These are phyloP conservation scores for Ammopiptanthus mongolicus DNA, from an alignment of 306 rosid genomes.

Conservation along the genomic window DNA sequence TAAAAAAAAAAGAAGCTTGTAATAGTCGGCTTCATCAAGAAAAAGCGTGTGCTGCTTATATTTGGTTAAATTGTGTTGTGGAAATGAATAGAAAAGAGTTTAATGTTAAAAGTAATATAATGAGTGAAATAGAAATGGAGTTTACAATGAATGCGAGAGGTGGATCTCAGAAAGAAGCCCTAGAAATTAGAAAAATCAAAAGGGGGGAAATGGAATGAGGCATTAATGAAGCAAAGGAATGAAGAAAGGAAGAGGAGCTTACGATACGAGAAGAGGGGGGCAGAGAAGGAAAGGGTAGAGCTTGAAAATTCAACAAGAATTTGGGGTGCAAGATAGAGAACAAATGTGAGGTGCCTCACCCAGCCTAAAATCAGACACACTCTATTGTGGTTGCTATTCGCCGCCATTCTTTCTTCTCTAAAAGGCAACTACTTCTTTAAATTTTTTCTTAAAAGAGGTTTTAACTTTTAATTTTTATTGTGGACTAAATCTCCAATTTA, in stretches of 20 bases:
- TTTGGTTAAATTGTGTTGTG: background rate
- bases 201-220: background rate
- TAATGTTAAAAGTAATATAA: background rate
- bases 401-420: background rate
- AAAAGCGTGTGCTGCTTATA: background rate
- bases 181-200: background rate
- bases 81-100: background rate
- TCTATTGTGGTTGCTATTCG: background rate
- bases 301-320: constrained; percentile 17
- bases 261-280: background rate
- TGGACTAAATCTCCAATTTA: too few species aligned
- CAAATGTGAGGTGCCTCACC: constrained; percentile 5
- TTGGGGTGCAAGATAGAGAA: background rate
- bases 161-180: constrained; percentile 9
- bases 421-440: background rate
- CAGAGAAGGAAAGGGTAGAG: background rate
- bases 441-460: too few species aligned
- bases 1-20: background rate
- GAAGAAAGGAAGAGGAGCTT: background rate
- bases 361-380: background rate
- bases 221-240: background rate
- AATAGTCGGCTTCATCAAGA: background rate
- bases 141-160: background rate
- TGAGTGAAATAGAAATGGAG: background rate
- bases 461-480: too few species aligned